phyloP scores from a whole-genome alignment of 129 eudicot species.

The Helichrysum umbraculigerum region DNA sequence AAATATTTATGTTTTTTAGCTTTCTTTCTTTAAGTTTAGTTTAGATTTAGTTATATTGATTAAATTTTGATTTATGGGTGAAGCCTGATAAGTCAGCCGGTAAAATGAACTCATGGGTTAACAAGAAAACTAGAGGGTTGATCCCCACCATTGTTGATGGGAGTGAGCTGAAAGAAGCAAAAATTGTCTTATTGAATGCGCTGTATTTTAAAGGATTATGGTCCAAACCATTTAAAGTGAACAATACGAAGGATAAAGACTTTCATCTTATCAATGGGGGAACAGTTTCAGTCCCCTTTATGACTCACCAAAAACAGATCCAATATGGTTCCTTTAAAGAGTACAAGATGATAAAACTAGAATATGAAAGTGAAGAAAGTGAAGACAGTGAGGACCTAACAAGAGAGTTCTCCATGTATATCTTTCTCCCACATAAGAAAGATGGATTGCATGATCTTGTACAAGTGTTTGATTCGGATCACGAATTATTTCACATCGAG shows the following conservation, averaged over 20 bases:
- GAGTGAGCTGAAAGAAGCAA: not conserved
- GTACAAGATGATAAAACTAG: not conserved
- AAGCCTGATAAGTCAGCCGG: not conserved
- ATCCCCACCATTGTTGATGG: not conserved
- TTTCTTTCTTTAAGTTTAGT: not conserved
- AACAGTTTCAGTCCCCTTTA: not conserved
- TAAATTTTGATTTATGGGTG: not conserved
- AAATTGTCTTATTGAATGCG: not conserved
- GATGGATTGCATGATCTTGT: not conserved
- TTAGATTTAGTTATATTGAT: not conserved
- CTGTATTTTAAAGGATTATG: not conserved
- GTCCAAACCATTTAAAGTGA: not conserved
- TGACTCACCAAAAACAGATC: not conserved
- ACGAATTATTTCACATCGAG: not conserved
- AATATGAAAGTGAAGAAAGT: not conserved
- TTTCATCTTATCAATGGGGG: slow-evolving; percentile 1
- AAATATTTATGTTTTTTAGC: not conserved
- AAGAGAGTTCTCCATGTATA: not conserved
- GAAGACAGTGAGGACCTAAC: not conserved
- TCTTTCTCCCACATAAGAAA: slow-evolving; percentile 2
- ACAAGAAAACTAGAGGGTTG: not conserved
- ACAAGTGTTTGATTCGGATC: not conserved
- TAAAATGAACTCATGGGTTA: not conserved
- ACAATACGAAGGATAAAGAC: not conserved
- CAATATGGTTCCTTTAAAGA: not conserved